Conservation (phyloP, 108 stramenopile genomes). For the Asterionellopsis glacialis region DNA sequence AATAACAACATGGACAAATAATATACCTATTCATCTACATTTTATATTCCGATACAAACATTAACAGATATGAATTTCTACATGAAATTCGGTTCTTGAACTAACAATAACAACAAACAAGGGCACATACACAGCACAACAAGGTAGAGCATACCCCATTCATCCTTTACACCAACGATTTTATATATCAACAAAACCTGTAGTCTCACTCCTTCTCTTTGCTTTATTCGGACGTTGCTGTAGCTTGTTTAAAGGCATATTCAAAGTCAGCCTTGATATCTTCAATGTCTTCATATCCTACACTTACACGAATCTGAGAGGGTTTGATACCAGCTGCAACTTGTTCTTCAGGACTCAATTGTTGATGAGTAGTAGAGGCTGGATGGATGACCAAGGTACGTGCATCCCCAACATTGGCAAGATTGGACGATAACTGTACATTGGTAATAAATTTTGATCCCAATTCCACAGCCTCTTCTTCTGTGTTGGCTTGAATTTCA, state of each 20-base stretch:
- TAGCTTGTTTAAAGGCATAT: constrained; percentile 63
- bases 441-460: constrained; percentile 74
- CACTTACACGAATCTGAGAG: constrained; percentile 72
- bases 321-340: constrained; percentile 60
- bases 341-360: constrained; percentile 69
- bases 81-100: too few species aligned
- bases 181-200: too few species aligned
- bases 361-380: constrained; percentile 84
- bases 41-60: too few species aligned
- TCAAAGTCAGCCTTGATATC: constrained; percentile 85
- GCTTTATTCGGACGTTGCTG: too few species aligned
- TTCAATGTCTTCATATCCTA: constrained; percentile 73
- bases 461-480: constrained; percentile 19
- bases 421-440: constrained; percentile 65
- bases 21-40: too few species aligned
- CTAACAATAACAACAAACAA: too few species aligned
- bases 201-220: too few species aligned
- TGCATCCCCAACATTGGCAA: constrained; percentile 93
- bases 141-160: too few species aligned
- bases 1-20: too few species aligned
- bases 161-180: too few species aligned
- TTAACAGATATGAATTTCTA: too few species aligned
- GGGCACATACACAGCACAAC: too few species aligned
- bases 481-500: constrained; percentile 56
- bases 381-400: constrained; percentile 83